phyloP scores from a whole-genome alignment of 176 grass and related monocot species.

The Luzula sylvatica region DNA sequence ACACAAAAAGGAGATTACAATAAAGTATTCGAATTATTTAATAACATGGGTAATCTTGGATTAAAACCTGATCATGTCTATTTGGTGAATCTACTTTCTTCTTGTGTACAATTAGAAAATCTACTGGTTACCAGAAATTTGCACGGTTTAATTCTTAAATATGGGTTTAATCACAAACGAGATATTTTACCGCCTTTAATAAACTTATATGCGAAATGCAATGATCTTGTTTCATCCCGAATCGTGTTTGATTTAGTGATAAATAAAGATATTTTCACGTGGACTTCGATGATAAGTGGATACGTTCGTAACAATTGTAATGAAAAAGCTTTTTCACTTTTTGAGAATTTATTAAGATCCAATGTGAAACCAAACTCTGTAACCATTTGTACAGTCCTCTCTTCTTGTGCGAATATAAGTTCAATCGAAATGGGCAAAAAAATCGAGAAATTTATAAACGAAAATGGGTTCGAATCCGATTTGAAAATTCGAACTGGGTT shows the following conservation, averaged over 20 bases:
- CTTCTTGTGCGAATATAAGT: constrained; percentile 33
- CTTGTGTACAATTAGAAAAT: constrained; percentile 23
- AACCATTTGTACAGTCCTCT: constrained; percentile 34
- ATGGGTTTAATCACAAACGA: constrained; percentile 25
- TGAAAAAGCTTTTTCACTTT: constrained; percentile 26
- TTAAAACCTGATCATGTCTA: constrained; percentile 23
- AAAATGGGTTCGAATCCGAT: constrained; percentile 27
- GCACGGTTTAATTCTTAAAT: constrained; percentile 32
- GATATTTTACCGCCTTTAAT: constrained; percentile 33
- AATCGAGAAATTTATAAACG: constrained; percentile 25
- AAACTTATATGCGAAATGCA: constrained; percentile 43
- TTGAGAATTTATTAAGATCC: constrained; percentile 26
- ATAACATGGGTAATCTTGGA: constrained; percentile 13
- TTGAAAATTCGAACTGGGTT: constrained; percentile 34
- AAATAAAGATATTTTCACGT: constrained; percentile 28
- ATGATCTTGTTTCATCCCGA: constrained; percentile 24
- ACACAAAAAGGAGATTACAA: constrained; percentile 18
- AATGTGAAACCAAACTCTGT: constrained; percentile 32
- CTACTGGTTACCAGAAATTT: constrained; percentile 22
- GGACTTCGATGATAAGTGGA: constrained; percentile 50
- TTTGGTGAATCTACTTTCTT: constrained; percentile 26
- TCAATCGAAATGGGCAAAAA: constrained; percentile 24
- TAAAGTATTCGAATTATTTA: constrained; percentile 40
- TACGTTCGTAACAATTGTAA: constrained; percentile 36
- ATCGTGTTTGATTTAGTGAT: constrained; percentile 31